Base-by-base conservation (phyloP, 106 monocot genomes). In the Platanthera guangdongensis region DNA sequence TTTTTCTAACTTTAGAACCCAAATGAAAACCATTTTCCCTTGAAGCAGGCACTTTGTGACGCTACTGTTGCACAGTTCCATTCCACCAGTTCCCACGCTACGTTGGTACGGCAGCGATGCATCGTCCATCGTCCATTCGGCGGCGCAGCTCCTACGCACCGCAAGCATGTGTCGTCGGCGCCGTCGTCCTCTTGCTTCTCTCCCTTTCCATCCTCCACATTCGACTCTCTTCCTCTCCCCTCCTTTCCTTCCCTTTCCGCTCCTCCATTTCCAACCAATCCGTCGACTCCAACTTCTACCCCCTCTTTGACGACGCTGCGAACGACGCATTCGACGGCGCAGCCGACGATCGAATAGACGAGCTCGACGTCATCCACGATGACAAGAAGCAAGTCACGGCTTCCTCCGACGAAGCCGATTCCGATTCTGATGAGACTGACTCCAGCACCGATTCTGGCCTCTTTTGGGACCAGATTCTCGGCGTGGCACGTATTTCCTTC, bases 401-500 rank as follows among this genome's bases (percentile, higher is more conserved):
- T 10, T 51, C 62, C n/a, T 69, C 65, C 48, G 48, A 60, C 18
- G 86, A 74, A 70, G 65, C 3, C n/a, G 65, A 65, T 65, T 11
- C 80, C 53, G 76, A 72, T 57, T 72, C 75, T 18, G 80, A 75
- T 48, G 80, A 54, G 0, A 25, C 68, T 22, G 80, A 70, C 5
- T 65, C 49, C 32, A 49, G 71, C 4, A 47, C 62, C 73, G 57
- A 47, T 8, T 7, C 76, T 4, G 80, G 83, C 1, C 76, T 88
- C 59, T 83, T 91, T 82, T 99, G 89, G 89, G 97, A 99, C 55
- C 97, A 94, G 71, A 75, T 77, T 47, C 52, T 84, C 32, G 89
- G 83, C 76, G 91, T 87, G 49, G 81, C 87, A 68, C 91, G 94
- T 54, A 77, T 78, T 11, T 82, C 87, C 12, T 94, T 99, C 55